These are phyloP conservation scores for Mycena haematopus DNA, from an alignment of 768 basidiomycete species.

Conservation along the genomic window DNA sequence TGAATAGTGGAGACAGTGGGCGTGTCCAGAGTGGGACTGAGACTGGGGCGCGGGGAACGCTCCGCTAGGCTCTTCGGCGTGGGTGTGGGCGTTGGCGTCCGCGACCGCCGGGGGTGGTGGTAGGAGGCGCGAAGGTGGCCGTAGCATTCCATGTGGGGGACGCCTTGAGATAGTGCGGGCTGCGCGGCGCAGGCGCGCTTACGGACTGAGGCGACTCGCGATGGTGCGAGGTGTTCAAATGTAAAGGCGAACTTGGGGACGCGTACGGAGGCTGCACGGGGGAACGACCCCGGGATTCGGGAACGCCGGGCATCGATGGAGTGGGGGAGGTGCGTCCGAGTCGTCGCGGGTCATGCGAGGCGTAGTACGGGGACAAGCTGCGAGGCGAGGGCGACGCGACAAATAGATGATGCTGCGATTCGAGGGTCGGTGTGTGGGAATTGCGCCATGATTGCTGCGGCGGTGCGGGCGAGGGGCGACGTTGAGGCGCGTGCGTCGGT, in stretches of 20 bases:
- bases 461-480: background rate
- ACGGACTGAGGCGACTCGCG: background rate
- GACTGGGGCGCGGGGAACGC: background rate
- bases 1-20: background rate
- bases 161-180: conserved; percentile 6
- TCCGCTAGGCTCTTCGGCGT: background rate
- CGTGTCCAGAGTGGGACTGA: background rate
- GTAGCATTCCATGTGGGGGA: background rate
- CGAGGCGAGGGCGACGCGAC: background rate
- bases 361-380: background rate
- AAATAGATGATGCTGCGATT: background rate
- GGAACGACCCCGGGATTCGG: too few species aligned
- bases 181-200: background rate
- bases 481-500: background rate
- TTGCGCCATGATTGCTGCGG: background rate
- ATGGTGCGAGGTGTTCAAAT: background rate
- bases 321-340: too few species aligned
- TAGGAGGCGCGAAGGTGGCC: background rate
- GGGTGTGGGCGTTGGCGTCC: too few species aligned
- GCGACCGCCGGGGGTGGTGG: background rate
- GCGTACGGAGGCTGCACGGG: background rate
- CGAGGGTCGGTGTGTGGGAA: background rate
- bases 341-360: too few species aligned
- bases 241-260: background rate
- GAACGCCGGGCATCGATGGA: too few species aligned